These are phyloP conservation scores for Apium graveolens DNA, from an alignment of 129 eudicot species.

Conservation along the genomic window DNA sequence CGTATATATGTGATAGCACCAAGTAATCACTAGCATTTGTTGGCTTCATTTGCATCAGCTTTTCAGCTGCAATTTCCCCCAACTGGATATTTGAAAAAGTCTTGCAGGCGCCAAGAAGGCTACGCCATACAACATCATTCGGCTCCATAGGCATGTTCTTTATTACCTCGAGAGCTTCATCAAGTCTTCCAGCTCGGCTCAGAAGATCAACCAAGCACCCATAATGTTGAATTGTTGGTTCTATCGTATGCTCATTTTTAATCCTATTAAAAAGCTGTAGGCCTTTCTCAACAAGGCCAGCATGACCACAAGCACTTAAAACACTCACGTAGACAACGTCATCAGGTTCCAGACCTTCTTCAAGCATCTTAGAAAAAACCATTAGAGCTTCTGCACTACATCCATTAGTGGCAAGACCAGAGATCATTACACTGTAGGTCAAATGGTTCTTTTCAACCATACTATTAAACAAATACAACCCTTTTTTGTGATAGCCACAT, in stretches of 20 bases:
- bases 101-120: constrained; percentile 38
- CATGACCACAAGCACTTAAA: constrained; percentile 35
- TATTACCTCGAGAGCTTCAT: constrained; percentile 34
- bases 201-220: constrained; percentile 49
- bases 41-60: constrained; percentile 16
- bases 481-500: constrained; percentile 33
- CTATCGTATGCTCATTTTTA: constrained; percentile 31
- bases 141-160: constrained; percentile 47
- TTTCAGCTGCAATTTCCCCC: constrained; percentile 29
- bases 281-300: constrained; percentile 38
- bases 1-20: constrained; percentile 40
- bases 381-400: constrained; percentile 32
- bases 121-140: constrained; percentile 38
- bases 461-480: constrained; percentile 26
- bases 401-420: constrained; percentile 41
- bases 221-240: constrained; percentile 44
- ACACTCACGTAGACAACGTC: constrained; percentile 40
- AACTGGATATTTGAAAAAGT: constrained; percentile 27
- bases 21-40: constrained; percentile 22
- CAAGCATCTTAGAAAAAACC: constrained; percentile 31
- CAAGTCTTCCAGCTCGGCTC: constrained; percentile 40
- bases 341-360: constrained; percentile 34
- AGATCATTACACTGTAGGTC: constrained; percentile 45
- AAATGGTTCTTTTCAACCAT: constrained; percentile 34
- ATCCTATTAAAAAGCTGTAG: constrained; percentile 27